These are phyloP conservation scores for Pseudogymnoascus sp. DNA, from an alignment of 2,329 filamentous ascomycete genomes.

Conservation along the genomic window DNA sequence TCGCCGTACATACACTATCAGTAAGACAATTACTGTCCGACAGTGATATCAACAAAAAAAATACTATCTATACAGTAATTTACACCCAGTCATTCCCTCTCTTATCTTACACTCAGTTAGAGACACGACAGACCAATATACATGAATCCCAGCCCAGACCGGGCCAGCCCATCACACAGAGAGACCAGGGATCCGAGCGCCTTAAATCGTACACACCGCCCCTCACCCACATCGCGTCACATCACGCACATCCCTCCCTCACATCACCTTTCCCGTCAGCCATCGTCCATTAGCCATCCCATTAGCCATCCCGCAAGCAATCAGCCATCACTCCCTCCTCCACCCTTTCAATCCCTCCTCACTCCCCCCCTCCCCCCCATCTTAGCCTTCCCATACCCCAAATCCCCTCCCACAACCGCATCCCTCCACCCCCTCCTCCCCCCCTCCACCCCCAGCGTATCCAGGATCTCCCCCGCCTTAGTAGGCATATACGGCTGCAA, in stretches of 20 bases:
- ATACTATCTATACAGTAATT: not conserved
- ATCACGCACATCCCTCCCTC: not conserved
- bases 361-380: constrained; percentile 27
- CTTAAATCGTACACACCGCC: not conserved
- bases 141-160: not conserved
- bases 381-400: constrained; percentile 50
- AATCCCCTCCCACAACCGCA: constrained; percentile 55
- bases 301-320: not conserved
- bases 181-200: not conserved
- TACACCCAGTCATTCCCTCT: not conserved
- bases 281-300: too few relatives aligned
- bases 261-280: not conserved
- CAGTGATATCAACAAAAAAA: not conserved
- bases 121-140: not conserved
- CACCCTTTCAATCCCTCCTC: constrained; percentile 27
- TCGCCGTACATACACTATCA: too few relatives aligned
- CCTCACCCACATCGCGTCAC: not conserved
- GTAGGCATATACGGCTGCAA: constrained; percentile 85
- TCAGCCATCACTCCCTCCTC: not conserved
- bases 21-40: too few relatives aligned
- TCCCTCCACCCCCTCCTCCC: constrained; percentile 54
- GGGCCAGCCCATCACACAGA: too few relatives aligned
- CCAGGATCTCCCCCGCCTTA: constrained; percentile 63
- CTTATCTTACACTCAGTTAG: not conserved
- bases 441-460: constrained; percentile 63